Evolutionary conservation across 257 asterid species (phyloP).

Genomic region (Solanum chmielewskii): DNA sequence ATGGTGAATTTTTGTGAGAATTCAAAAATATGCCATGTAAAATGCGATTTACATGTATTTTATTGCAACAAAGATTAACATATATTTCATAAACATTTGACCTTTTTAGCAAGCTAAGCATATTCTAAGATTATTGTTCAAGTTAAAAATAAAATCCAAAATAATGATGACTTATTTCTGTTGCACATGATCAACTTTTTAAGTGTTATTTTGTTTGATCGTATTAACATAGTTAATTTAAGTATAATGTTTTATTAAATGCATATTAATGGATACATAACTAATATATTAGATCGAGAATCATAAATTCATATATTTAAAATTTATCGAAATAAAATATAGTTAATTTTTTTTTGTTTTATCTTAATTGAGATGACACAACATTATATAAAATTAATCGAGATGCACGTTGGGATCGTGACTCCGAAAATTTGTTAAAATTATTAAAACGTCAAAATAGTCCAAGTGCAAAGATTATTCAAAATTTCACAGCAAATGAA

Average conservation of each 20-base stretch:
- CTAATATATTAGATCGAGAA: neutral
- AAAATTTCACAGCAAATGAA: neutral
- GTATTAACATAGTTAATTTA: neutral
- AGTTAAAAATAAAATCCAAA: neutral
- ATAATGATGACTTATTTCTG: neutral
- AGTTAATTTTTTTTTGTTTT: too few species aligned
- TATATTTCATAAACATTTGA: neutral
- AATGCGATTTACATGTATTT: neutral
- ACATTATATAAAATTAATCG: neutral
- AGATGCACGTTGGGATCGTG: accelerated
- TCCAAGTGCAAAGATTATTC: neutral
- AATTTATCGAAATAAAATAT: neutral
- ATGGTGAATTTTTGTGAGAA: neutral
- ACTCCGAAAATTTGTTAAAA: neutral
- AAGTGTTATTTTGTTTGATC: neutral
- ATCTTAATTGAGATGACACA: too few species aligned
- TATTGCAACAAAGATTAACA: neutral
- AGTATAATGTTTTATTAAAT: neutral
- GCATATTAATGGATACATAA: neutral
- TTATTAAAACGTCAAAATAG: neutral
- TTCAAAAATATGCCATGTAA: neutral
- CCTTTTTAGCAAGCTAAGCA: neutral
- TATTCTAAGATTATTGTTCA: neutral
- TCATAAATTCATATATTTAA: accelerated
- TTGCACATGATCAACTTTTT: neutral